These are phyloP conservation scores for Knoxdaviesia capensis DNA, from an alignment of 2,329 filamentous ascomycete genomes.

Conservation along the genomic window DNA sequence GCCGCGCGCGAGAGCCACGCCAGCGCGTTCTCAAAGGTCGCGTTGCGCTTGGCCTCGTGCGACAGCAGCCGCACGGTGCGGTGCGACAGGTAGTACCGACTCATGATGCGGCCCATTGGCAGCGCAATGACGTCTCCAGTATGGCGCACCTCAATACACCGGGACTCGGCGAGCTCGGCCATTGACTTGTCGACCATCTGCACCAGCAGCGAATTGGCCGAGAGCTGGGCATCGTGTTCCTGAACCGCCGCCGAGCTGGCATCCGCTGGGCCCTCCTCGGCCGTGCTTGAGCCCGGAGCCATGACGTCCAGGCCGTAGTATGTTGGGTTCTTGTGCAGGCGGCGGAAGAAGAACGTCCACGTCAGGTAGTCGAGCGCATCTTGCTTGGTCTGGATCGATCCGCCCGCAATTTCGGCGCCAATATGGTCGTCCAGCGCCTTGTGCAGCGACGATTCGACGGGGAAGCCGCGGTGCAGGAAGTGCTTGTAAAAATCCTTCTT, in stretches of 20 bases:
- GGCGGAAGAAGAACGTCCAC: constrained; percentile 98
- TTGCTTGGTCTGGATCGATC: constrained; percentile 84
- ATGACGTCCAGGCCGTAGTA: constrained; percentile 94
- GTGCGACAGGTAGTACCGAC: constrained; percentile 95
- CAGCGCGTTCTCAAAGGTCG: constrained; percentile 63
- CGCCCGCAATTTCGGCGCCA: constrained; percentile 81
- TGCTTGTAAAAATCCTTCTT: constrained; percentile 99
- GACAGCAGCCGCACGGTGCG: constrained; percentile 78
- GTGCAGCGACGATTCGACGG: constrained; percentile 88
- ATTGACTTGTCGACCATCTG: constrained; percentile 78
- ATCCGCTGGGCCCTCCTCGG: background rate
- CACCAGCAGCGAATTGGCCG: constrained; percentile 90
- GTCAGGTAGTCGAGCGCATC: constrained; percentile 95
- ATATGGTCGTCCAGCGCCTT: constrained; percentile 95
- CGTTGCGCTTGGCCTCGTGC: constrained; percentile 52
- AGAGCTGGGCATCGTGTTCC: constrained; percentile 70
- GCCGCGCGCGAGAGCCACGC: constrained; percentile 85
- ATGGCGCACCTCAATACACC: constrained; percentile 62
- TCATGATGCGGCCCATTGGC: constrained; percentile 93
- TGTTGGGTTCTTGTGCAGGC: constrained; percentile 92
- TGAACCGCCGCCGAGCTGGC: constrained; percentile 20
- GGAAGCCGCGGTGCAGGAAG: constrained; percentile 94
- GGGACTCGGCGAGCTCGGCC: constrained; percentile 60
- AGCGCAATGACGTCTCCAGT: constrained; percentile 85
- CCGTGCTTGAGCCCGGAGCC: constrained; percentile 16